A percentile compares a stretch with the other conserved stretches of the same genome.
These are phyloP conservation scores for Pichia ethanolica DNA, from an alignment of 805 yeast genomes.

Conservation along the genomic window DNA sequence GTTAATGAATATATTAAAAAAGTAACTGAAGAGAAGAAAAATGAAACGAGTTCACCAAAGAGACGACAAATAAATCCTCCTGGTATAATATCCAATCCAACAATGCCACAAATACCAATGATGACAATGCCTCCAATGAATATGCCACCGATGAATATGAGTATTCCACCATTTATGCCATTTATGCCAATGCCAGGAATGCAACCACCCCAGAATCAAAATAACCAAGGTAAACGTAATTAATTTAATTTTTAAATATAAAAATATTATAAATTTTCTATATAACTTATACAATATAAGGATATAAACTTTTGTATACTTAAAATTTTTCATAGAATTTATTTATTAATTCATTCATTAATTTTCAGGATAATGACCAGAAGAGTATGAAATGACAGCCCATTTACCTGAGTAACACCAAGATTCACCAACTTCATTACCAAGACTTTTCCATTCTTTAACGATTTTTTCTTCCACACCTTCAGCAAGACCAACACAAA, in stretches of 20 bases:
- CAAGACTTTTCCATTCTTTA: constrained; percentile 44
- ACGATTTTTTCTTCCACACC: constrained; percentile 69
- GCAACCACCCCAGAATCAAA: constrained; percentile 6
- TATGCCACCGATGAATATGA: constrained; percentile 21
- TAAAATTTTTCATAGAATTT: neutral
- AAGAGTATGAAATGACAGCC: constrained; percentile 72
- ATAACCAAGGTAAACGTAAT: neutral
- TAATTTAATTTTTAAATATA: neutral
- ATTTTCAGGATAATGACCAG: constrained; percentile 25
- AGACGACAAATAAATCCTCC: constrained; percentile 12
- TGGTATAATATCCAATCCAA: constrained; percentile 22
- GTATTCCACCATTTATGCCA: constrained; percentile 21
- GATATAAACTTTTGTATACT: neutral
- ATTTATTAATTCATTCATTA: neutral
- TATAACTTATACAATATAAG: neutral
- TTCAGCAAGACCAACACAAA: constrained; percentile 70
- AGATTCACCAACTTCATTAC: constrained; percentile 58
- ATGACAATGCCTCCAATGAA: constrained; percentile 4
- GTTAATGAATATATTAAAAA: constrained; percentile 43
- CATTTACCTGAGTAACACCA: constrained; percentile 92
- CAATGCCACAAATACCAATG: constrained; percentile 26
- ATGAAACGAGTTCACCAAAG: constrained; percentile 12
- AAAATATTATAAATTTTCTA: neutral
- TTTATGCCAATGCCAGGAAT: constrained; percentile 26
- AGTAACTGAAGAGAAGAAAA: neutral